A percentile compares a stretch with the other conserved stretches of the same genome.
Conservation (phyloP, 352 stramenopile species). For the Phytophthora niederhauseri region DNA sequence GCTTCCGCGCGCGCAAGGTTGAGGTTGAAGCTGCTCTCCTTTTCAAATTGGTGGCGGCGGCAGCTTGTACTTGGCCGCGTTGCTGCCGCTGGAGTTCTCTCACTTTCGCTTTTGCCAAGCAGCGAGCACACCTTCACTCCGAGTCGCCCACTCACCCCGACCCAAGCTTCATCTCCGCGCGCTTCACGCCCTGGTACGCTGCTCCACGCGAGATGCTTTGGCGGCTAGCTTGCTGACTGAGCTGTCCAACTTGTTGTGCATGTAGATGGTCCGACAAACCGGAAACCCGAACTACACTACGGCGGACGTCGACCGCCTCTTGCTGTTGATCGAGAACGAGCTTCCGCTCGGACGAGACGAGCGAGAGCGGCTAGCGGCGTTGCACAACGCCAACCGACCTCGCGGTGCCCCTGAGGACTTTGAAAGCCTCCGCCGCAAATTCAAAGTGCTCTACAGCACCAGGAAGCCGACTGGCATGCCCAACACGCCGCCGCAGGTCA, state of each 20-base stretch:
- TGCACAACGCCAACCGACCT: not conserved
- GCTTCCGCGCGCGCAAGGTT: not conserved
- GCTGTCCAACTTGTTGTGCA: not conserved
- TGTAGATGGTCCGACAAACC: no score
- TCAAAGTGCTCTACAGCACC: slow-evolving; percentile 7
- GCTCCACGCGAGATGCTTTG: not conserved
- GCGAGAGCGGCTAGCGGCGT: not conserved
- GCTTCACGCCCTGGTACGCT: not conserved
- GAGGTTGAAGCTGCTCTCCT: not conserved
- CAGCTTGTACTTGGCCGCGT: not conserved
- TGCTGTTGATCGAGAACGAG: not conserved
- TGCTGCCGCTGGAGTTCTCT: not conserved
- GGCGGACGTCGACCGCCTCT: not conserved
- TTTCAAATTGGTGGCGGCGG: not conserved
- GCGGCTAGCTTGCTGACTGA: not conserved
- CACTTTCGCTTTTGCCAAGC: not conserved
- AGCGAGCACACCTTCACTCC: not conserved
- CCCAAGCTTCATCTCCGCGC: not conserved
- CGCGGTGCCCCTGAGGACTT: slow-evolving; percentile 8
- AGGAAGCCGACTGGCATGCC: slow-evolving; percentile 4
- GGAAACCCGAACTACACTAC: not conserved
- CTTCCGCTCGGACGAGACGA: not conserved
- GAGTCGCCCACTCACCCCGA: not conserved
- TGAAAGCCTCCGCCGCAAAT: slow-evolving; percentile 10
- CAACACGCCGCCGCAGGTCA: not conserved